A percentile compares a stretch with the other conserved stretches of the same genome.
phyloP scores from a whole-genome alignment of 495 filamentous ascomycete species.

The Bryoglossum gracile region DNA sequence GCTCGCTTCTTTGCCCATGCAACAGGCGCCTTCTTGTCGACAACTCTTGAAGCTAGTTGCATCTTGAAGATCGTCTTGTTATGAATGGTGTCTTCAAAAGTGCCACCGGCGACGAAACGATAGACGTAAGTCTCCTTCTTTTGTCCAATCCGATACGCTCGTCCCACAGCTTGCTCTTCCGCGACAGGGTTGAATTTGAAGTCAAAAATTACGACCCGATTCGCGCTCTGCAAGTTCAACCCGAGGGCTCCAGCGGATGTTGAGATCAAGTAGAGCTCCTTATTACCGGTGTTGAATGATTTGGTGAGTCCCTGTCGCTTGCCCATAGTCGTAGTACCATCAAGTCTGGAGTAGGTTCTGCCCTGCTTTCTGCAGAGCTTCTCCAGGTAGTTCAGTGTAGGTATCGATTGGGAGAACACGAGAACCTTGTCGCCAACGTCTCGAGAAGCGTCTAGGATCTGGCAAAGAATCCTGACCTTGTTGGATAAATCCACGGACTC shows the following conservation, averaged over 20 bases:
- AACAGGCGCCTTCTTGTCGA: constrained; percentile 72
- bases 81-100: constrained; percentile 65
- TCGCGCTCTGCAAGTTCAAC: constrained; percentile 77
- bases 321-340: constrained; percentile 50
- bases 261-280: constrained; percentile 67
- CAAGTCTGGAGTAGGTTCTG: constrained; percentile 49
- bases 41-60: constrained; percentile 68
- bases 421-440: constrained; percentile 62
- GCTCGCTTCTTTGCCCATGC: constrained; percentile 44
- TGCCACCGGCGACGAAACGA: constrained; percentile 71
- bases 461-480: constrained; percentile 57
- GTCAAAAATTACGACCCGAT: constrained; percentile 84
- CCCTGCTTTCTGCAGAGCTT: constrained; percentile 37
- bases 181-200: constrained; percentile 70
- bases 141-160: constrained; percentile 84
- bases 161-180: constrained; percentile 84
- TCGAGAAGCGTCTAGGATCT: constrained; percentile 58
- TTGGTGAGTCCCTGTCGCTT: constrained; percentile 55
- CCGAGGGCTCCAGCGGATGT: constrained; percentile 76
- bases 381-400: constrained; percentile 63
- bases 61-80: constrained; percentile 72
- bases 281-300: constrained; percentile 51
- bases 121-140: constrained; percentile 80
- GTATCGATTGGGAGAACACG: constrained; percentile 70
- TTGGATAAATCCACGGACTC: constrained; percentile 42